Evolutionary conservation across 352 stramenopile species (phyloP).

Genomic region (Phytophthora melonis): DNA sequence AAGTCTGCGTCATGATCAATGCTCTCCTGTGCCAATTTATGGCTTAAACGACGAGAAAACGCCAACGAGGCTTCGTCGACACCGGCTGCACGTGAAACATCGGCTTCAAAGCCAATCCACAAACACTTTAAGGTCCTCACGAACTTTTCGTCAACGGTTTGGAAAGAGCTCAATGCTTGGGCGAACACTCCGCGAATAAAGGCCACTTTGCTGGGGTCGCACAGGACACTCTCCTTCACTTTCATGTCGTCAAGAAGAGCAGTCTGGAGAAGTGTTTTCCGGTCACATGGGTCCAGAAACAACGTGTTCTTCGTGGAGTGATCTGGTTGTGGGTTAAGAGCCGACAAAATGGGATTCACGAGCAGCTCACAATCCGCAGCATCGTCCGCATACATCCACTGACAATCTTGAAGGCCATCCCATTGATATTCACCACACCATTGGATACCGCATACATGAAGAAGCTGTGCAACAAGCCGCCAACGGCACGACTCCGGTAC

Average conservation of each 20-base stretch:
- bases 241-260: slow-evolving; percentile 34
- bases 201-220: slow-evolving; percentile 49
- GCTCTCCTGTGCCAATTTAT: slow-evolving; percentile 35
- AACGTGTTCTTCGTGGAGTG: slow-evolving; percentile 26
- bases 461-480: slow-evolving; percentile 45
- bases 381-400: slow-evolving; percentile 52
- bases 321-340: slow-evolving; percentile 38
- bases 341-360: slow-evolving; percentile 52
- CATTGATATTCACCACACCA: slow-evolving; percentile 34
- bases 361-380: slow-evolving; percentile 46
- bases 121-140: slow-evolving; percentile 47
- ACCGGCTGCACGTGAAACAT: slow-evolving; percentile 21
- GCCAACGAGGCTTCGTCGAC: slow-evolving; percentile 5
- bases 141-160: slow-evolving; percentile 20
- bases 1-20: slow-evolving; percentile 25
- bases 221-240: slow-evolving; percentile 30
- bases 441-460: slow-evolving; percentile 60
- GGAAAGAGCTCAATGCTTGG: slow-evolving; percentile 37
- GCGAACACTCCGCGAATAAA: slow-evolving; percentile 56
- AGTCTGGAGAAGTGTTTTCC: slow-evolving; percentile 38
- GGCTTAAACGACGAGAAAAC: slow-evolving; percentile 48
- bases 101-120: slow-evolving; percentile 61
- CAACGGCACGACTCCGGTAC: slow-evolving; percentile 48
- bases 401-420: slow-evolving; percentile 12
- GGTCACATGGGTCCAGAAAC: slow-evolving; percentile 38